phyloP scores from a whole-genome alignment of 164 flowering plant genomes.

The Macadamia tetraphylla region DNA sequence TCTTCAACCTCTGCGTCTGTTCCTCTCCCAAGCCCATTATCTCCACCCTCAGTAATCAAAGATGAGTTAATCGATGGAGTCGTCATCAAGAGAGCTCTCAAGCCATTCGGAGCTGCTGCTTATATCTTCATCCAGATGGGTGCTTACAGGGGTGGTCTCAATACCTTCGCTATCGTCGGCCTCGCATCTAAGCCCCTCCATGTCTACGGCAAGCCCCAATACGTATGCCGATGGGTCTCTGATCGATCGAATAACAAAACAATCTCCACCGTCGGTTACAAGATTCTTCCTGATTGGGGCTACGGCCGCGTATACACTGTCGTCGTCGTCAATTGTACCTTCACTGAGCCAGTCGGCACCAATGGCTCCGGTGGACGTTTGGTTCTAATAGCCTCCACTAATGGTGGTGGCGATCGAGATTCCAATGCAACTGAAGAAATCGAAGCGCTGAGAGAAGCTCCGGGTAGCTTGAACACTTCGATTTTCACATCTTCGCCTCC shows the following conservation, averaged over 20 bases:
- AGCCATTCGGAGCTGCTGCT: slow-evolving; percentile 63
- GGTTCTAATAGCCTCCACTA: slow-evolving; percentile 46
- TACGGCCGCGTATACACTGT: slow-evolving; percentile 91
- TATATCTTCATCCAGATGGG: slow-evolving; percentile 78
- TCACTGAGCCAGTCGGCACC: slow-evolving; percentile 35
- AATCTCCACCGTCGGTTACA: slow-evolving; percentile 25
- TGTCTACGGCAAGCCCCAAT: slow-evolving; percentile 35
- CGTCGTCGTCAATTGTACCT: slow-evolving; percentile 85
- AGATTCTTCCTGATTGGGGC: slow-evolving; percentile 88
- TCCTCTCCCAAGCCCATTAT: not conserved
- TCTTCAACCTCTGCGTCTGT: not conserved
- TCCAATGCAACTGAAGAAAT: slow-evolving; percentile 41
- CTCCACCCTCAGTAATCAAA: slow-evolving; percentile 12
- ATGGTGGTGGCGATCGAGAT: slow-evolving; percentile 42
- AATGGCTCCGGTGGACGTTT: slow-evolving; percentile 58
- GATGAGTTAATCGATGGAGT: slow-evolving; percentile 33
- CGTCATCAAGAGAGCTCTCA: slow-evolving; percentile 49
- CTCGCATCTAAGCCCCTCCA: slow-evolving; percentile 54
- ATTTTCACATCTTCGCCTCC: slow-evolving; percentile 27
- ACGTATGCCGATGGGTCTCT: slow-evolving; percentile 60
- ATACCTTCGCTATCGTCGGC: slow-evolving; percentile 50
- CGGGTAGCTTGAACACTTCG: slow-evolving; percentile 31
- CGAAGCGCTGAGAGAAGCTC: slow-evolving; percentile 39
- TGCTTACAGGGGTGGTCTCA: slow-evolving; percentile 80
- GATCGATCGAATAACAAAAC: not conserved